Base-by-base conservation (phyloP, 225 moss, liverwort and hornwort genomes). In the Antitrichia curtipendula region DNA sequence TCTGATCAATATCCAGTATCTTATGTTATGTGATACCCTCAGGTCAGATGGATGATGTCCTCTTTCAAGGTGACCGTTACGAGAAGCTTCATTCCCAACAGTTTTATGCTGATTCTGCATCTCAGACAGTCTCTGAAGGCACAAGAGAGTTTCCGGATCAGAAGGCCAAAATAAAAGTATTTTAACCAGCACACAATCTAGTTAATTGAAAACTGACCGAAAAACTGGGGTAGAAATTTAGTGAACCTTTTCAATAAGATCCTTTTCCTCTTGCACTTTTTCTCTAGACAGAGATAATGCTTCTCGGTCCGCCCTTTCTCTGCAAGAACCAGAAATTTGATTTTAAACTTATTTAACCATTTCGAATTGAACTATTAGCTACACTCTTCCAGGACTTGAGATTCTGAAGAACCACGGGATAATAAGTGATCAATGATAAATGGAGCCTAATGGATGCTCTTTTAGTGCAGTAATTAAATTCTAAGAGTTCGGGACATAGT, bases 261-360 rank as follows among this genome's bases (percentile, higher is more conserved):
- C 61, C 70, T 93, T 95, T 80, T 93, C 95, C 59, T 94, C 94
- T 84, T 93, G 87, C 75, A 96, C 77, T 87, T 95, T 95, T 88
- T 95, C 95, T 79, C 87, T 88, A 89, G 87, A 91, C 89, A 95
- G 41, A 64, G 80, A 84, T 90, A 90, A 78, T 66, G 94, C 95
- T 88, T 95, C 95, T 59, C 80, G 90, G 53, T 92, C 94, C 49
- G 96, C 96, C 89, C 92, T 92, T 93, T 95, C 95, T 87, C 96
- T 96, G 89, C 88, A 87, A 89, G 31, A 61, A 87, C 36, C 68
- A 86, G 57, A 58, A n/a, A 77, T 49, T 53, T 41, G 47, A 52
- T 47, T 50, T 71, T 38, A 31, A 70, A 28, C 43, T 61, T 68
- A 75, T 56, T 80, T 66, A 49, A 74, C 54, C 54, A 82, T 54